These are phyloP conservation scores for Fonsecaea pedrosoi DNA, from an alignment of 2,329 filamentous ascomycete genomes.

Conservation along the genomic window DNA sequence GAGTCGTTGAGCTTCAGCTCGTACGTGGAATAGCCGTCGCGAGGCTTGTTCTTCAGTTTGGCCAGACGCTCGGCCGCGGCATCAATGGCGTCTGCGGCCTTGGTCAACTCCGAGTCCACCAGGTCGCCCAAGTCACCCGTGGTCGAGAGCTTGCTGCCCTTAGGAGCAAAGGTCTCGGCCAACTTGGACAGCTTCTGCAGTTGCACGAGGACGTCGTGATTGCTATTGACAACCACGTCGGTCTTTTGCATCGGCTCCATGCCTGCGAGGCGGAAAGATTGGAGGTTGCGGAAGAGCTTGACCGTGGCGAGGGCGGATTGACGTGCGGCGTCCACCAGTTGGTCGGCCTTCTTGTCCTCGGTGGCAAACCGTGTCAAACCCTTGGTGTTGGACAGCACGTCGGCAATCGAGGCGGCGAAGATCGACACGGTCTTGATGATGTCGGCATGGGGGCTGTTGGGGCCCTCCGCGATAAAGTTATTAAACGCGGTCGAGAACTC, in stretches of 20 bases:
- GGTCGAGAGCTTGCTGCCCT: slow-evolving; percentile 78
- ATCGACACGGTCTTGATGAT: slow-evolving; percentile 92
- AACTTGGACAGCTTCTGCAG: slow-evolving; percentile 92
- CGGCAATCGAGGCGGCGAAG: slow-evolving; percentile 85
- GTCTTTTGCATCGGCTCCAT: slow-evolving; percentile 92
- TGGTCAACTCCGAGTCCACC: slow-evolving; percentile 88
- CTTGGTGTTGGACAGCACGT: slow-evolving; percentile 96
- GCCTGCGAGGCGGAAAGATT: slow-evolving; percentile 91
- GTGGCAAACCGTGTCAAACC: slow-evolving; percentile 90
- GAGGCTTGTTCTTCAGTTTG: slow-evolving; percentile 95
- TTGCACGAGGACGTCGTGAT: slow-evolving; percentile 93
- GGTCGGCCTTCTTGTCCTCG: slow-evolving; percentile 92
- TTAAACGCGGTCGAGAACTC: slow-evolving; percentile 99
- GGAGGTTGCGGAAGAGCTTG: slow-evolving; percentile 91
- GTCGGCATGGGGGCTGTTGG: slow-evolving; percentile 85
- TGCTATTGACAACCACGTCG: slow-evolving; percentile 96
- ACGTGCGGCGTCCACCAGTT: slow-evolving; percentile 80
- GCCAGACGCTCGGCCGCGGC: slow-evolving; percentile 86
- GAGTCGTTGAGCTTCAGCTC: slow-evolving; percentile 95
- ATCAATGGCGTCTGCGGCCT: slow-evolving; percentile 93
- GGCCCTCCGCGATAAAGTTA: slow-evolving; percentile 96
- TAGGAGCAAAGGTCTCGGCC: slow-evolving; percentile 88
- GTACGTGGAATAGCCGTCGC: slow-evolving; percentile 93
- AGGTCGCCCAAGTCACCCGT: slow-evolving; percentile 82
- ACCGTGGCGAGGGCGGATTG: slow-evolving; percentile 86